Base-by-base conservation (phyloP, 257 asterid genomes). In the Hygrophila difformis region DNA sequence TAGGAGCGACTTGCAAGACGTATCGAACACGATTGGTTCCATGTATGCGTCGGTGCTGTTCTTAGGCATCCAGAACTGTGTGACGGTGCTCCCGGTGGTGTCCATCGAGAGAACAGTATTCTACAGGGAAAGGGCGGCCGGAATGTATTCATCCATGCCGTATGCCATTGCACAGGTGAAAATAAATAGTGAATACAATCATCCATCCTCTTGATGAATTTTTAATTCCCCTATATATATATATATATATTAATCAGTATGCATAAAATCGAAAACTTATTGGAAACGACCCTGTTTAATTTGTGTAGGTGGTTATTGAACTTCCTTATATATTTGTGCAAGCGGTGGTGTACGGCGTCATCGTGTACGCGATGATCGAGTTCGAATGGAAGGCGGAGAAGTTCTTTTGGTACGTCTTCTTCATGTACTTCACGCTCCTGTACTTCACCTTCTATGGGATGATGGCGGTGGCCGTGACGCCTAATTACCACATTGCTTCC, bases 71-170 rank as follows among this genome's bases (percentile, higher is more conserved):
- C 69, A 57, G 43, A 61, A 64, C 12, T 49, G 53, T 1, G 0
- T 53, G 3, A 15, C 68, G 2, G 72, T 68, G 33, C 79, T 64
- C 53, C 84, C 79, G 0, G 74, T 71, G 10, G 72, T 75, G 26
- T 55, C 66, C 1, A 44, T 68, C 14, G 83, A 75, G 48, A 57
- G 83, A 59, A 64, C 72, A 1, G 76, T 68, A 10, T 75, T 68
- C 49, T 71, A 75, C 40, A 68, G 84, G 57, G 84, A 75, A 52
- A 54, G 72, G 57, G 79, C 84, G 7, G 79, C 84, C 0, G 84
- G 84, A 19, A 75, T 75, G 84, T 71, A 75, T 59, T 75, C 84
- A 39, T 70, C 76, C 43, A 43, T 75, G 64, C 74, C 84, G 4
- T 75, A 75, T 49, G 79, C 84, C 39, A 47, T 71, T 38, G 69